phyloP scores from a whole-genome alignment of 805 yeast genomes.

The Yarrowia keelungensis region DNA sequence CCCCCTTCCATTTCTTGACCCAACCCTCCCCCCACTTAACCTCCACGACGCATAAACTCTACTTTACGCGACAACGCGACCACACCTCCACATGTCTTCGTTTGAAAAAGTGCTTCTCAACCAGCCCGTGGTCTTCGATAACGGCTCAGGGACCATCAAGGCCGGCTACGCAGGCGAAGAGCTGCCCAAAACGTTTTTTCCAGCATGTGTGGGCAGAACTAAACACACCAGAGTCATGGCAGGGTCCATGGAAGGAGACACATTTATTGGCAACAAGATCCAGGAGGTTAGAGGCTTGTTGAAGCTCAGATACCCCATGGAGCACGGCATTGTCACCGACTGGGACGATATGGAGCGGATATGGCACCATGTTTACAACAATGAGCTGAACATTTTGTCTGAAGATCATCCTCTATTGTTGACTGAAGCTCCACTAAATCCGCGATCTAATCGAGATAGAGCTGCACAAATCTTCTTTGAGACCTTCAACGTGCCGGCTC shows the following conservation, averaged over 20 bases:
- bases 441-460: slow-evolving; percentile 62
- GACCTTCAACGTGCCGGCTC: slow-evolving; percentile 74
- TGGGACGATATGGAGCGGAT: slow-evolving; percentile 88
- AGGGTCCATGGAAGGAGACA: slow-evolving; percentile 66
- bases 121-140: slow-evolving; percentile 80
- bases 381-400: slow-evolving; percentile 61
- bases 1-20: no score
- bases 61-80: slow-evolving; percentile 4
- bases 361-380: slow-evolving; percentile 73
- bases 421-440: slow-evolving; percentile 90
- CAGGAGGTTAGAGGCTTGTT: slow-evolving; percentile 80
- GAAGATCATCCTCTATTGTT: slow-evolving; percentile 88
- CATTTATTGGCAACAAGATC: slow-evolving; percentile 78
- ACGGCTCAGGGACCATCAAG: slow-evolving; percentile 80
- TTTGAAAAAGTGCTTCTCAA: slow-evolving; percentile 56
- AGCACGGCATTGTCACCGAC: slow-evolving; percentile 76
- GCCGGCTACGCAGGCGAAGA: slow-evolving; percentile 96
- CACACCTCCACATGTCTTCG: slow-evolving; percentile 42
- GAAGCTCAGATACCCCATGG: slow-evolving; percentile 71
- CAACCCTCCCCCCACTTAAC: no score
- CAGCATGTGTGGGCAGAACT: slow-evolving; percentile 76
- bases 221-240: slow-evolving; percentile 87
- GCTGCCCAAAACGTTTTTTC: slow-evolving; percentile 68
- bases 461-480: slow-evolving; percentile 74
- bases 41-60: slow-evolving; percentile 25